Evolutionary conservation across 1,284 basidiomycete genomes (phyloP), one percentile per base, ranked within the genome.

Genomic region (Ustilago shanxiensis): DNA sequence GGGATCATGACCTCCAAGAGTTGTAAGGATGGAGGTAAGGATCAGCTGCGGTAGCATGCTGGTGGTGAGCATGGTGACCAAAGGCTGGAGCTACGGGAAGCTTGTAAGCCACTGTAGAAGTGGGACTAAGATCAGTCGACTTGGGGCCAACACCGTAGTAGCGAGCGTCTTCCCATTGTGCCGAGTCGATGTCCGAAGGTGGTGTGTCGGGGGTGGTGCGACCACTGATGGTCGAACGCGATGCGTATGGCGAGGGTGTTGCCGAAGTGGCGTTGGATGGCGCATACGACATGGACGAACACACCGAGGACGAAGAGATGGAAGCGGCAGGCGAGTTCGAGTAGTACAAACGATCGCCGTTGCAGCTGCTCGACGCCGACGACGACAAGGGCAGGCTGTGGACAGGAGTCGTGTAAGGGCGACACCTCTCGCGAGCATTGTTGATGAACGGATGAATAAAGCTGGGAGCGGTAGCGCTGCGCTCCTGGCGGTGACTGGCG

Each of bases 171-270:
- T 73, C 72, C 58, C 68, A 77, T 53, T 68, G 66, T 16, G 60
- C 39, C 45, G 56, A 35, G 47, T 70, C 68, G 8, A 84, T 29
- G 47, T 85, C 84, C 24, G 79, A 81, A 7, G 78, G 57, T 1
- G 83, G 82, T 6, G 83, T 84, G 47, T 83, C 76, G 11, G 84
- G 83, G 9, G 84, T 83, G n/a, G 77, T 79, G 45, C 77, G 72
- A 55, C 83, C 83, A 59, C 66, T 69, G 63, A 79, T 63, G 70
- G 57, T 55, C 31, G 63, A 73, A 18, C 72, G 56, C 33, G 69
- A 79, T 1, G 76, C 77, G 56, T 66, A 78, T 13, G 79, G 77
- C 41, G 76, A 79, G 1, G 81, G 79, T 3, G 78, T 79, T 13
- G 73, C 68, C 29, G 70, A 76, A 2, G 52, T 63, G 35, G 56